Percentiles rank a stretch among this genome's conserved stretches.
Conservation (phyloP, 192 early-diverging fungal genomes). For the Coemansia javaensis region DNA sequence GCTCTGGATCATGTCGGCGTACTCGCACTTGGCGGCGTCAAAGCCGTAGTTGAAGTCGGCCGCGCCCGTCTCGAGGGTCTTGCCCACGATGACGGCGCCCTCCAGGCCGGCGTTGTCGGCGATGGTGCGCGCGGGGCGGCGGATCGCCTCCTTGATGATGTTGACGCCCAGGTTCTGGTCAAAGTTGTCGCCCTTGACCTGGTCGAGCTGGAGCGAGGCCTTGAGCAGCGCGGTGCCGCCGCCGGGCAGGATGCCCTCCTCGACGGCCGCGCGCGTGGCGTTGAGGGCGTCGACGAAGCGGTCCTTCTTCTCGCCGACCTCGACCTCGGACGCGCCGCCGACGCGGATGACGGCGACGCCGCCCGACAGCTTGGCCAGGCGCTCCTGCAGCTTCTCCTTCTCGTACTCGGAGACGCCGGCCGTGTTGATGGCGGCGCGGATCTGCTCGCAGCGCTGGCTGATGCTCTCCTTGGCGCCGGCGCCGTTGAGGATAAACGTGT, state of each 20-base stretch:
- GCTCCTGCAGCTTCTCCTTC: slow-evolving; percentile 99
- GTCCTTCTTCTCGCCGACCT: slow-evolving; percentile 99
- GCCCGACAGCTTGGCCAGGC: slow-evolving; percentile 95
- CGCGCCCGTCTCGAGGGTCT: slow-evolving; percentile 75
- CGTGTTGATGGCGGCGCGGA: slow-evolving; percentile 84
- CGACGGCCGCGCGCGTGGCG: slow-evolving; percentile 98
- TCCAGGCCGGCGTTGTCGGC: slow-evolving; percentile 97
- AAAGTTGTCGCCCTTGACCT: slow-evolving; percentile 92
- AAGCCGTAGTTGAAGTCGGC: slow-evolving; percentile 90
- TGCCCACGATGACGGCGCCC: slow-evolving; percentile 94
- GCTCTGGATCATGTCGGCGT: slow-evolving; percentile 93
- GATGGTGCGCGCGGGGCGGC: slow-evolving; percentile 89
- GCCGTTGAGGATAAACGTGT: slow-evolving; percentile 97
- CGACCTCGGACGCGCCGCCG: slow-evolving; percentile 95
- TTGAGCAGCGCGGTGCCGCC: slow-evolving; percentile 97
- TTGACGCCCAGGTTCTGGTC: slow-evolving; percentile 98
- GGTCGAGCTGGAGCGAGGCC: slow-evolving; percentile 76
- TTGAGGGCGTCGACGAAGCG: slow-evolving; percentile 97
- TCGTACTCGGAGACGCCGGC: slow-evolving; percentile 90
- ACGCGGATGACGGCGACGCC: slow-evolving; percentile 99
- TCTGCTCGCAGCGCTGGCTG: slow-evolving; percentile 93
- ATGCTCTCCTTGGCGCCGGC: slow-evolving; percentile 86
- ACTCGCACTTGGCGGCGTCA: slow-evolving; percentile 87
- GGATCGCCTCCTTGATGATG: slow-evolving; percentile 93
- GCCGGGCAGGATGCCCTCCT: slow-evolving; percentile 98